Base-by-base conservation (phyloP, 23 red algal species). In the Gracilaria gracilis region DNA sequence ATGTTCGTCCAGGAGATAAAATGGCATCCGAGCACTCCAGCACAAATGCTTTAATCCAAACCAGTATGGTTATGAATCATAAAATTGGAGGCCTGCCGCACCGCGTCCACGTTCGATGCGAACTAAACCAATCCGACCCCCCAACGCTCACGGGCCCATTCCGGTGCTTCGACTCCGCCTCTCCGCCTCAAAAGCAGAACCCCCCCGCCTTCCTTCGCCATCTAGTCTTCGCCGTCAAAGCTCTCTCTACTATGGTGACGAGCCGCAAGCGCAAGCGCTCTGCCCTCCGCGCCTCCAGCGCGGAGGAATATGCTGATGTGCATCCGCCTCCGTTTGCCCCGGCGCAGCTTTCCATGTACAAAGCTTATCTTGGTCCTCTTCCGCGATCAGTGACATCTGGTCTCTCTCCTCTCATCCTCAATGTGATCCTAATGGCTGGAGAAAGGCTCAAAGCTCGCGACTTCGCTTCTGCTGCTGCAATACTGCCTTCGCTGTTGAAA, bases 181-280 rank as follows among this genome's bases (percentile, higher is more conserved):
- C 35, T 6, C 21, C 67, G 23, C 35, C 67, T 20, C 20, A 34
- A 46, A 46, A 36, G 36, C n/a, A 14, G 8, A 77, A 34, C 11
- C 5, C 11, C 72, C 4, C 72, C 44, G 35, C 34, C 35, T 73
- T 29, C 28, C 42, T 40, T 20, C 72, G 64, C 11, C 12, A 5
- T 13, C n/a, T 66, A 0, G 7, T 29, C 81, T 20, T 66, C n/a
- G 5, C 59, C 61, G 21, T 32, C 82, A 61, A 50, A 1, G 31
- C 53, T 40, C 67, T 20, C 7, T 35, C 34, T 9, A 62, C 71
- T 31, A 90, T 90, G 87, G 87, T 90, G 32, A 70, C 38, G 59
- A 72, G 67, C 50, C 59, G 48, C 19, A 92, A 92, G 77, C 89
- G 89, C 89, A 92, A 92, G 77, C 78, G 89, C 61, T 80, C 71